Conservation (phyloP, 2,329 filamentous ascomycete species). For the Colletotrichum kahawae region DNA sequence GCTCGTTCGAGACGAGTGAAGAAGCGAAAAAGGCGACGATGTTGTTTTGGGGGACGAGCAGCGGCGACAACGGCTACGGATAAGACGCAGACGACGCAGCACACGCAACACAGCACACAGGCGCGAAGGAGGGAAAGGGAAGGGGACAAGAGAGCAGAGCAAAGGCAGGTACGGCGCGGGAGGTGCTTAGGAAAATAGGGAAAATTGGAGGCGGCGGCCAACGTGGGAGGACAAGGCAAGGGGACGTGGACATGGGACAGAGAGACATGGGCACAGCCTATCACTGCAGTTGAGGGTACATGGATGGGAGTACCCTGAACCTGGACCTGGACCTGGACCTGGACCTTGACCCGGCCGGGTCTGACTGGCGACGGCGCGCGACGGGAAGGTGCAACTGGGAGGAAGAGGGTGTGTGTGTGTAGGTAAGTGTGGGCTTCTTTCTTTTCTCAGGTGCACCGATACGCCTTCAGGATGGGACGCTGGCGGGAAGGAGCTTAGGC, state of each 20-base stretch:
- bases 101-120: slow-evolving; percentile 6
- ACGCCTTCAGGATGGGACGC: neutral
- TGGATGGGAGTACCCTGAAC: neutral
- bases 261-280: slow-evolving; percentile 19
- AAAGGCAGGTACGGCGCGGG: slow-evolving; percentile 3
- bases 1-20: slow-evolving; percentile 8
- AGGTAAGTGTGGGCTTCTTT: neutral
- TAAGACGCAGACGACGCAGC: neutral
- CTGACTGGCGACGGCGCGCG: slow-evolving; percentile 9
- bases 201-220: slow-evolving; percentile 8
- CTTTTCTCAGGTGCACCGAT: neutral
- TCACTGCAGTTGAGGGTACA: neutral
- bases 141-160: neutral
- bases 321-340: slow-evolving; percentile 1
- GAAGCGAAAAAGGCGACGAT: neutral
- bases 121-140: neutral
- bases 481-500: neutral
- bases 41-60: neutral
- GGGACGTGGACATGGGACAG: neutral
- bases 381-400: slow-evolving; percentile 11
- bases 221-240: neutral
- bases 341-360: neutral
- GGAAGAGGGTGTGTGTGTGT: neutral
- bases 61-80: slow-evolving; percentile 6
- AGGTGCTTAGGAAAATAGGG: slow-evolving; percentile 12